Conservation (phyloP, 78 protist species). For the slime mould (Dictyostelium discoideum) region DNA sequence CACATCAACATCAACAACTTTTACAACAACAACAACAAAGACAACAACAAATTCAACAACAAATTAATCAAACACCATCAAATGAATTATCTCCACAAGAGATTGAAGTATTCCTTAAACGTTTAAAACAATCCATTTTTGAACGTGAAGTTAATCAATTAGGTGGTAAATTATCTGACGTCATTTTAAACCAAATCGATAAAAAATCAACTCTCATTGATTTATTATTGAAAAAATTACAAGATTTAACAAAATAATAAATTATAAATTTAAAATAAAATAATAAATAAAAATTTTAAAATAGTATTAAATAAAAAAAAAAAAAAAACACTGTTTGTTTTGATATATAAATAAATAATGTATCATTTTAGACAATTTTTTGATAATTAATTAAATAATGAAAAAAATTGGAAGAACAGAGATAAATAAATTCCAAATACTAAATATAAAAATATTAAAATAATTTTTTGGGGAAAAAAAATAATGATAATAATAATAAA, state of each 20-base stretch:
- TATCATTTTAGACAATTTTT: too few species aligned
- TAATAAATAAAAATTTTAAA: background rate
- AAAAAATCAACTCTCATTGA: constrained; percentile 20
- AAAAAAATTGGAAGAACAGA: too few species aligned
- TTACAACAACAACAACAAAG: background rate
- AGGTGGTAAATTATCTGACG: background rate
- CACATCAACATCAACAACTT: background rate
- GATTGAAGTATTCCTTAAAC: background rate
- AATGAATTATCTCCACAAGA: background rate
- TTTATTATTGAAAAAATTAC: constrained; percentile 19
- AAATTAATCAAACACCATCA: background rate
- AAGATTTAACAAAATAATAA: constrained; percentile 23
- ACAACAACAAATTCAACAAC: background rate
- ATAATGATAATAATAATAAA: too few species aligned
- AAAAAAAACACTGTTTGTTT: too few species aligned
- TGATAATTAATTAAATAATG: too few species aligned
- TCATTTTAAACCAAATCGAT: background rate
- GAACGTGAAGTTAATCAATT: constrained; percentile 15
- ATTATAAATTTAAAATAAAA: background rate
- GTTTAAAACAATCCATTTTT: background rate
- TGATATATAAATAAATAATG: too few species aligned
- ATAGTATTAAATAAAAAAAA: background rate
- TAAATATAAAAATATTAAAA: too few species aligned
- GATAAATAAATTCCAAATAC: too few species aligned
- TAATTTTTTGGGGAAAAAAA: too few species aligned